Percentiles rank a stretch among this genome's conserved stretches.
Evolutionary conservation across 2,329 filamentous ascomycete species (phyloP).

Genomic region (Sporothrix sp.): DNA sequence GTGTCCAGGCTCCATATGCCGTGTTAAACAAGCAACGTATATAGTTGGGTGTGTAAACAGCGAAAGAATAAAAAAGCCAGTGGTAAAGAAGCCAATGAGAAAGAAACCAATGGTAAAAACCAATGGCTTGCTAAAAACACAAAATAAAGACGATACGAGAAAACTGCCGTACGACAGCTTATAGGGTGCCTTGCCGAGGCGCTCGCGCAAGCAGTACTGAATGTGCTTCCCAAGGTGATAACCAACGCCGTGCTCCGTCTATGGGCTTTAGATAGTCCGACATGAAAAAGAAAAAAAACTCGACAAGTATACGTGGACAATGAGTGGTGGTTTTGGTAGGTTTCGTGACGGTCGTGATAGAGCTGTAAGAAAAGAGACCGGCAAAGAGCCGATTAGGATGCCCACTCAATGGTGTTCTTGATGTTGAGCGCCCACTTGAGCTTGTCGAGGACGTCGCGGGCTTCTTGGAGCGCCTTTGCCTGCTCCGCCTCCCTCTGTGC

Average conservation of each 20-base stretch:
- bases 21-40: too few relatives aligned
- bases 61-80: too few relatives aligned
- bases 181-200: too few relatives aligned
- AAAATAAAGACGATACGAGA: neutral
- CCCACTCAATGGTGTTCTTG: slow-evolving; percentile 49
- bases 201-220: neutral
- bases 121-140: too few relatives aligned
- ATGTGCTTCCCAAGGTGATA: neutral
- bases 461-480: slow-evolving; percentile 46
- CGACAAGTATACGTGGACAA: neutral
- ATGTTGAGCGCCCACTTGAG: slow-evolving; percentile 64
- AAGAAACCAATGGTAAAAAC: too few relatives aligned
- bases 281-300: slow-evolving; percentile 6
- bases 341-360: neutral
- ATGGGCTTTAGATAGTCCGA: slow-evolving; percentile 8
- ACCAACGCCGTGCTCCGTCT: slow-evolving; percentile 14
- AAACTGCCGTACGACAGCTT: too few relatives aligned
- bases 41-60: too few relatives aligned
- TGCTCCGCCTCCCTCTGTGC: slow-evolving; percentile 51
- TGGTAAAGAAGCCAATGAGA: too few relatives aligned
- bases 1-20: too few relatives aligned
- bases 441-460: slow-evolving; percentile 53
- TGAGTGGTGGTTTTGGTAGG: neutral
- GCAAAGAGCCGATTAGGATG: slow-evolving; percentile 31
- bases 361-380: too few relatives aligned